Base-by-base conservation (phyloP, 805 yeast species). In the Saccharomyces cerevisiae region DNA sequence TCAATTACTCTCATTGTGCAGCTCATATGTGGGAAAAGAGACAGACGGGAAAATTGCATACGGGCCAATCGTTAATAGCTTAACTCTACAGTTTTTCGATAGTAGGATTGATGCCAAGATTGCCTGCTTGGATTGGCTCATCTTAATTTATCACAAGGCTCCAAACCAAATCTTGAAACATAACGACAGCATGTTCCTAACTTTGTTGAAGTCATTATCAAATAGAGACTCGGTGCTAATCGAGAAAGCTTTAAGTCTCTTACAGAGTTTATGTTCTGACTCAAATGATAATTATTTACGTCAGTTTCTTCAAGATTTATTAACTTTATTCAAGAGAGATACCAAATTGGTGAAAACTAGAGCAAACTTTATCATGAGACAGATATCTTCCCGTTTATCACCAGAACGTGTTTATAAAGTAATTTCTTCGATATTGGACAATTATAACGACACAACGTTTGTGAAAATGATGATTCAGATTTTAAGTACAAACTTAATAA, bases 61-160 rank as follows among this genome's bases (percentile, higher is more conserved):
- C 57, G 72, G 82, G 0, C 72, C 85, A 6, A 83, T 89, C 0
- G 82, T 90, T 46, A 83, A 83, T 55, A 83, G 85, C 4, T 75
- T 92, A 53, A 84, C 89, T 3, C 67, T 82, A 46, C 96, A 90
- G 65, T 83, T 87, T 57, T 70, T 82, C 55, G 83, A 81, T 58
- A 89, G 86, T 52, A 84, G 87, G 60, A 96, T 89, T 57, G 82
- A 84, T 29, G 87, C 97, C 0, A 78, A 94, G 55, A 77, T 89
- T 32, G 89, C 95, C 0, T 84, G 94, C 26, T 73, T 94, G 36
- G 96, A 91, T 59, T 94, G 99, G 99, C 74, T 94, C 31, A 82
- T 83, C 14, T 81, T 89, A 78, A 75, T 94, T 46, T 92, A 90
- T 64, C 77, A 81, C 28, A 84, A 84, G 59, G 84, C 85, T 22